Percentiles rank a stretch among this genome's conserved stretches.
These are phyloP conservation scores for Neolecta irregularis DNA, from an alignment of 1,139 yeast genomes.

Conservation along the genomic window DNA sequence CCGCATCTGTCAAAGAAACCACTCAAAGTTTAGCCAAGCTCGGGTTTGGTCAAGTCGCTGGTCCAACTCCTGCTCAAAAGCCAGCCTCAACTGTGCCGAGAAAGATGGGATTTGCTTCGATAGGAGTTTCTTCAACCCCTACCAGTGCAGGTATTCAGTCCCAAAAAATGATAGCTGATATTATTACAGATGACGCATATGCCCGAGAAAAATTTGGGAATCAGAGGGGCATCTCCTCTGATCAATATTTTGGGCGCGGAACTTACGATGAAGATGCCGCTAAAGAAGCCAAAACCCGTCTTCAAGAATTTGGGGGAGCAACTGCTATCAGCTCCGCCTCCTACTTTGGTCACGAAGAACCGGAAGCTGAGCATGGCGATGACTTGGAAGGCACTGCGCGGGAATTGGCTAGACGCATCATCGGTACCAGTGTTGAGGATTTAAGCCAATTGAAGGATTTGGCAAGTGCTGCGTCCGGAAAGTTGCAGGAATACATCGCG, in stretches of 20 bases:
- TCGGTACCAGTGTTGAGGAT: too few species aligned
- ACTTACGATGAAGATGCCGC: slow-evolving; percentile 44
- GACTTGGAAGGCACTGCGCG: too few species aligned
- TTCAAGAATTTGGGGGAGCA: slow-evolving; percentile 72
- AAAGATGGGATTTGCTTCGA: too few species aligned
- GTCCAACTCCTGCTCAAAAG: slow-evolving; percentile 24
- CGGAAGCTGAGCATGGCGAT: too few species aligned
- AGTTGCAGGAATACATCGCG: too few species aligned
- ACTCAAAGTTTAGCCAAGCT: slow-evolving; percentile 49
- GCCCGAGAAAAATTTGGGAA: slow-evolving; percentile 53
- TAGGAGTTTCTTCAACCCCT: background rate
- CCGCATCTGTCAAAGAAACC: slow-evolving; percentile 5
- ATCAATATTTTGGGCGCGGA: slow-evolving; percentile 85
- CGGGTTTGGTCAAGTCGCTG: slow-evolving; percentile 70
- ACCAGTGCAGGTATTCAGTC: background rate
- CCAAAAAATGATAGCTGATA: background rate
- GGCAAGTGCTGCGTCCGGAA: too few species aligned
- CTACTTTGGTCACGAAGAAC: too few species aligned
- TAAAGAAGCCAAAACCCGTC: slow-evolving; percentile 61
- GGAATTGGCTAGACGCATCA: too few species aligned
- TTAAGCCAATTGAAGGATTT: too few species aligned
- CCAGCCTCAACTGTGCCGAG: slow-evolving; percentile 14
- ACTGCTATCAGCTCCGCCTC: slow-evolving; percentile 78
- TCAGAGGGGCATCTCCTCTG: slow-evolving; percentile 91
- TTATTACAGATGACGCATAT: slow-evolving; percentile 20